These are phyloP conservation scores for Colletotrichum liriopes DNA, from an alignment of 2,329 filamentous ascomycete species.

Conservation along the genomic window DNA sequence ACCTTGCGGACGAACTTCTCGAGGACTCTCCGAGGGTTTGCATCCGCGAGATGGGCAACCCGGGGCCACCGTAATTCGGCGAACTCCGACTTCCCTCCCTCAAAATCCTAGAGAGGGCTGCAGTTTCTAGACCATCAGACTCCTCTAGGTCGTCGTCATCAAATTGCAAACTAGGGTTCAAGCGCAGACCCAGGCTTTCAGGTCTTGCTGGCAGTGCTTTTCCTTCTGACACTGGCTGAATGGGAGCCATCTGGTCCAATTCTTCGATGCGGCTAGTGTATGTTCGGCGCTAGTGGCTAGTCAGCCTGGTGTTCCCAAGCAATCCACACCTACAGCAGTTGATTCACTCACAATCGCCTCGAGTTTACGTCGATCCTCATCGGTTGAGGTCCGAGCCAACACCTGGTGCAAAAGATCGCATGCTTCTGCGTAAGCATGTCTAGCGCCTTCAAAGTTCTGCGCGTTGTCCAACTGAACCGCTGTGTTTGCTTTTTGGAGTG, in stretches of 20 bases:
- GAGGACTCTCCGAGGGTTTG: constrained; percentile 21
- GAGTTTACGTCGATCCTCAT: constrained; percentile 91
- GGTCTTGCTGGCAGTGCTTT: constrained; percentile 84
- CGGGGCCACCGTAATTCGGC: constrained; percentile 11
- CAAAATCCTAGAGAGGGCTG: constrained; percentile 65
- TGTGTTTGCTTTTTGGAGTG: constrained; percentile 94
- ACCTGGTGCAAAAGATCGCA: constrained; percentile 91
- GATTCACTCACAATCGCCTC: constrained; percentile 86
- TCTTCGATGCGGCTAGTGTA: constrained; percentile 94
- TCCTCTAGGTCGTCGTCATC: constrained; percentile 59
- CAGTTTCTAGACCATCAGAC: constrained; percentile 64
- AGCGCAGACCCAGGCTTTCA: constrained; percentile 69
- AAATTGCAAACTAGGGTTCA: constrained; percentile 52
- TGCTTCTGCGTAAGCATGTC: constrained; percentile 92
- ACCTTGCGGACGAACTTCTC: constrained; percentile 42
- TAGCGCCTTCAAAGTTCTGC: constrained; percentile 92
- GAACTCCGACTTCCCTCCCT: constrained; percentile 22
- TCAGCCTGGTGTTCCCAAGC: constrained; percentile 11
- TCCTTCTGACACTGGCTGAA: constrained; percentile 63
- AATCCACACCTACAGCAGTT: background rate
- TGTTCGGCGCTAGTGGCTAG: constrained; percentile 78
- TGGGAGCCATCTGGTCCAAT: constrained; percentile 79
- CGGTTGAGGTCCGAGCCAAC: constrained; percentile 84
- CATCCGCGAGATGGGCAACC: constrained; percentile 43
- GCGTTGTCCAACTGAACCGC: constrained; percentile 97